These are phyloP conservation scores for Neurospora africana DNA, from an alignment of 495 filamentous ascomycete species.

Conservation along the genomic window DNA sequence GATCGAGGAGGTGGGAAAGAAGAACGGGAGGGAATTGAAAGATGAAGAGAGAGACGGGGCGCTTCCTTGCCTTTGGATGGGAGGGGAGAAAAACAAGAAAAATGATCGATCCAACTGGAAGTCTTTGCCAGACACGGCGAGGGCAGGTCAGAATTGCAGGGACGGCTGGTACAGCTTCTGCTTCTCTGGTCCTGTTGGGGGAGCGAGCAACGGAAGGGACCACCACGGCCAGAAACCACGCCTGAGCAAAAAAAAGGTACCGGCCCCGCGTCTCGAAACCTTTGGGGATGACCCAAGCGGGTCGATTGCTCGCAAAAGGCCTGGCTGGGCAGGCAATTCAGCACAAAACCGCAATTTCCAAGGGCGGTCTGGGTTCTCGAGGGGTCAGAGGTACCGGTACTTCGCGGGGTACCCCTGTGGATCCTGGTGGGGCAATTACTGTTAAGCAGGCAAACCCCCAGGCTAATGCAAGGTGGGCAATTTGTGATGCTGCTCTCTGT, in stretches of 20 bases:
- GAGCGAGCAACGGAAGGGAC: not conserved
- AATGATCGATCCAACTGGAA: not conserved
- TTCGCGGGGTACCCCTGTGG: slow-evolving; percentile 5
- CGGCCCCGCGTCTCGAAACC: slow-evolving; percentile 18
- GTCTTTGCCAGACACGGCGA: not conserved
- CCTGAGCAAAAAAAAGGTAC: slow-evolving; percentile 20
- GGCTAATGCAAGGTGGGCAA: slow-evolving; percentile 3
- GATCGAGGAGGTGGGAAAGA: slow-evolving; percentile 2
- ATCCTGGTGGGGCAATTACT: not conserved
- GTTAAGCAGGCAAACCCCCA: not conserved
- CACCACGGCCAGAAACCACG: not conserved
- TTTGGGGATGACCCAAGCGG: slow-evolving; percentile 23
- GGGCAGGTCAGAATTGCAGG: not conserved
- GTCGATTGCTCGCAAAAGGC: slow-evolving; percentile 7
- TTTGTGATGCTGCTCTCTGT: not conserved
- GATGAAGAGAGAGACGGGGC: slow-evolving; percentile 5
- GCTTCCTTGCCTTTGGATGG: slow-evolving; percentile 7
- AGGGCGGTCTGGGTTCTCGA: slow-evolving; percentile 17
- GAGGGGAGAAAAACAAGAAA: slow-evolving; percentile 4
- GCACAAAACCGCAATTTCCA: not conserved
- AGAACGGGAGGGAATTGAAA: not conserved
- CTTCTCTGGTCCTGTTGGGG: slow-evolving; percentile 11
- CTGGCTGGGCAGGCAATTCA: not conserved
- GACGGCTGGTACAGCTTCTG: not conserved
- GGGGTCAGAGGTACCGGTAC: slow-evolving; percentile 23